phyloP scores from a whole-genome alignment of 257 asterid genomes.

The Nicotiana noctiflora region DNA sequence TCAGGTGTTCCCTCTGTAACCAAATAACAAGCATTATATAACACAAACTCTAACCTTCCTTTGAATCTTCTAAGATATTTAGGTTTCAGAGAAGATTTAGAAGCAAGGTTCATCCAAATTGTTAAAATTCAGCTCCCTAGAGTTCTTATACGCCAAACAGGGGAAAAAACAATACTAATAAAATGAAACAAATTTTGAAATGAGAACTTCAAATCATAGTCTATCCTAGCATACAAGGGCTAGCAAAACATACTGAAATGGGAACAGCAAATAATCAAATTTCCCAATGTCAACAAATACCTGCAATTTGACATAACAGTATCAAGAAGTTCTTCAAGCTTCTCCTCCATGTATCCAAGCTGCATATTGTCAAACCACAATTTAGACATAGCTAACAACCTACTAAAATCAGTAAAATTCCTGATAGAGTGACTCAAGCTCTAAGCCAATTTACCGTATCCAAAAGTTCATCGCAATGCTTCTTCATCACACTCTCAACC shows the following conservation, averaged over 20 bases:
- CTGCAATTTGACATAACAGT: slow-evolving; percentile 55
- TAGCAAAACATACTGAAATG: background rate
- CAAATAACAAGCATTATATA: background rate
- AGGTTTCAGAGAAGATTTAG: background rate
- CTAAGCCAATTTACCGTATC: slow-evolving; percentile 27
- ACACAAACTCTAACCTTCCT: background rate
- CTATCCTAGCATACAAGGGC: background rate
- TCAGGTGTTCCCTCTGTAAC: background rate
- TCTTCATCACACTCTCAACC: slow-evolving; percentile 48
- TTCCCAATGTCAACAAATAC: slow-evolving; percentile 25
- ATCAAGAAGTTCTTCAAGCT: slow-evolving; percentile 60
- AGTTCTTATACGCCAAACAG: background rate
- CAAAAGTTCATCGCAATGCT: slow-evolving; percentile 36
- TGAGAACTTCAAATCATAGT: background rate
- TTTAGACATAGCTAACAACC: background rate
- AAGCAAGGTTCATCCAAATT: background rate
- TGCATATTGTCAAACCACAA: slow-evolving; percentile 17
- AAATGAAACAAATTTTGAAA: background rate
- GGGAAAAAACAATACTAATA: background rate
- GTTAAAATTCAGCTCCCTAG: slow-evolving; percentile 1
- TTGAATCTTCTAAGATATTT: background rate
- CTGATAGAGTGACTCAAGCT: background rate
- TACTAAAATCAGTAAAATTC: background rate
- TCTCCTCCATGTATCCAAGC: slow-evolving; percentile 71
- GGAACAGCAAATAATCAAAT: slow-evolving; percentile 1